Conservation (phyloP, 2,329 filamentous ascomycete species). For the Colletotrichum phormii region DNA sequence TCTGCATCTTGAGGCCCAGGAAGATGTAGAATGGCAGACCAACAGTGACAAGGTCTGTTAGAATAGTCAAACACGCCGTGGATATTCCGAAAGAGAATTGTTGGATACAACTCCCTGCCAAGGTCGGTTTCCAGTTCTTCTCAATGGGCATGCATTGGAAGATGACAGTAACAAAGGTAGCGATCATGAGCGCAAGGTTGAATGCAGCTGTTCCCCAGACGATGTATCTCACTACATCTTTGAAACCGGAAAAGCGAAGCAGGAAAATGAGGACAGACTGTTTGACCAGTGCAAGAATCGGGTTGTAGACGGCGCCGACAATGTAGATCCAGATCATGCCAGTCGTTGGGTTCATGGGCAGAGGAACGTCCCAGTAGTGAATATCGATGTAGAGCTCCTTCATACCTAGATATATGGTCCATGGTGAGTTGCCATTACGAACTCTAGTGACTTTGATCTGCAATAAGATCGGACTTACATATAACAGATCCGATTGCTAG, state of each 20-base stretch:
- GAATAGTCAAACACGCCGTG: slow-evolving; percentile 50
- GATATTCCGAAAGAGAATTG: slow-evolving; percentile 42
- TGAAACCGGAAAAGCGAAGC: slow-evolving; percentile 46
- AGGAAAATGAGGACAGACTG: slow-evolving; percentile 48
- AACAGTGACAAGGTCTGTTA: slow-evolving; percentile 53
- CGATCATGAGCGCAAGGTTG: slow-evolving; percentile 48
- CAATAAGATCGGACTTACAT: neutral
- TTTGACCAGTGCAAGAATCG: slow-evolving; percentile 48
- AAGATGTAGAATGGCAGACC: slow-evolving; percentile 49
- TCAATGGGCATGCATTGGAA: slow-evolving; percentile 54
- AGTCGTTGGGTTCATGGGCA: neutral
- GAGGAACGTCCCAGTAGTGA: slow-evolving; percentile 7
- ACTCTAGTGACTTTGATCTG: neutral
- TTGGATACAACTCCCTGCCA: neutral
- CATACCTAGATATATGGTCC: neutral
- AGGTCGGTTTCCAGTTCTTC: slow-evolving; percentile 43
- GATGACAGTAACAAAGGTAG: slow-evolving; percentile 50
- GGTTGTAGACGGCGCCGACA: slow-evolving; percentile 48
- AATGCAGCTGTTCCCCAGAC: slow-evolving; percentile 35
- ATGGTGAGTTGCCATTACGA: neutral
- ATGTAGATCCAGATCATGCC: slow-evolving; percentile 44
- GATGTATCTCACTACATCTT: slow-evolving; percentile 43
- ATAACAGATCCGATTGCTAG: neutral
- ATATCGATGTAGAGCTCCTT: slow-evolving; percentile 4
- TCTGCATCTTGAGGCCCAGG: slow-evolving; percentile 46